Evolutionary conservation across 768 basidiomycete species (phyloP).

Genomic region (Albatrellus ellisii): DNA sequence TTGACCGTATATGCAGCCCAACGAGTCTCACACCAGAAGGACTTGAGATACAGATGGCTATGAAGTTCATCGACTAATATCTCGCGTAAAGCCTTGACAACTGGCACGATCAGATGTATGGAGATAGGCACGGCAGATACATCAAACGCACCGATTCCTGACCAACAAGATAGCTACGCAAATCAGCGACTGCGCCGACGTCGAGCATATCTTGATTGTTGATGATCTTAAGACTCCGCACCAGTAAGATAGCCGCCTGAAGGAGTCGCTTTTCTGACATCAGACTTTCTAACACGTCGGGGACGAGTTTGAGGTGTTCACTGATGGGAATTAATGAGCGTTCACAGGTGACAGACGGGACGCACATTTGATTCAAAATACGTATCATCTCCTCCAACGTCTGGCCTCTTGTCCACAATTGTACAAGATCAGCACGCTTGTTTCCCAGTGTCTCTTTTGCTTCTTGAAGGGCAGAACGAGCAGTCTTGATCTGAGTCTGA

Average conservation of each 20-base stretch:
- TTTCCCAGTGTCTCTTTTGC: slow-evolving; percentile 67
- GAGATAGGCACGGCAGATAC: background rate
- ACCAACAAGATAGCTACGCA: slow-evolving; percentile 67
- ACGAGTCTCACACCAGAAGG: slow-evolving; percentile 88
- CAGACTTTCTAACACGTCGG: slow-evolving; percentile 85
- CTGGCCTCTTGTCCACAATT: slow-evolving; percentile 81
- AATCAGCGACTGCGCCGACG: slow-evolving; percentile 86
- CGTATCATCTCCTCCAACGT: slow-evolving; percentile 93
- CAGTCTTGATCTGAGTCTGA: slow-evolving; percentile 60
- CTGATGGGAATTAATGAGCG: slow-evolving; percentile 4
- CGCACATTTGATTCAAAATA: slow-evolving; percentile 85
- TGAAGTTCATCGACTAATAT: slow-evolving; percentile 94
- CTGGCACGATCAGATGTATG: slow-evolving; percentile 3
- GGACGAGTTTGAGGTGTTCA: slow-evolving; percentile 81
- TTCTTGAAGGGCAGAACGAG: slow-evolving; percentile 61
- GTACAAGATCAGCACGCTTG: slow-evolving; percentile 81
- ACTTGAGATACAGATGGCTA: slow-evolving; percentile 93
- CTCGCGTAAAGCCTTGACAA: slow-evolving; percentile 67
- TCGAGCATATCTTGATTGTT: slow-evolving; percentile 89
- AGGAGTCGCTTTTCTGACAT: slow-evolving; percentile 92
- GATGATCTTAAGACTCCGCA: slow-evolving; percentile 80
- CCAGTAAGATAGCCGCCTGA: slow-evolving; percentile 77
- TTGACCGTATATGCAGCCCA: slow-evolving; percentile 79
- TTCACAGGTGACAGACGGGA: slow-evolving; percentile 4
- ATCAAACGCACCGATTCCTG: slow-evolving; percentile 68